Base-by-base conservation (phyloP, 2,329 filamentous ascomycete species). In the Claviceps citrina region DNA sequence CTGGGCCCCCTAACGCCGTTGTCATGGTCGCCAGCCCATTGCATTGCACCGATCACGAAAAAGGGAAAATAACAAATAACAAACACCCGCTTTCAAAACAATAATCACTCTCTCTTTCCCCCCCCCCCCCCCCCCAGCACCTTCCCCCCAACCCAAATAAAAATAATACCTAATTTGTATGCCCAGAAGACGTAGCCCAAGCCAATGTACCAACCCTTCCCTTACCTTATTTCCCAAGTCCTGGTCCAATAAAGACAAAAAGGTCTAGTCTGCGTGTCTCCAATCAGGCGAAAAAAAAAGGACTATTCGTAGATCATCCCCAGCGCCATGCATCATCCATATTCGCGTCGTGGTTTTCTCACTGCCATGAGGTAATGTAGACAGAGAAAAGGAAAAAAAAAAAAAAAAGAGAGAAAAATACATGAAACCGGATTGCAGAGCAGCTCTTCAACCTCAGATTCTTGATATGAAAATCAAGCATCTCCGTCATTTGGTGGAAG, bases 401-500 rank as follows among this genome's bases (percentile, higher is more conserved):
- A 28, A 25, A 12, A 16, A n/a, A 35, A 18, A 25, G 9, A 22
- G 18, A 35, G 13, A 7, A 35, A 25, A 19, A 16, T 15, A 15
- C 24, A 16, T 16, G 8, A 7, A 35, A 25, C 13, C 12, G 5
- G 13, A 35, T 10, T 16, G 8, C 19, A 35, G 20, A 35, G 5
- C 20, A 24, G 4, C 54, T 8, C 40, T 38, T 8, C 28, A 26
- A 5, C 32, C 32, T 18, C 53, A 46, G 3, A 16, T 10, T 47
- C 44, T 13, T 50, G 15, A n/a, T 12, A 19, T 30, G 5, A 18
- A 25, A 5, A 9, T 45, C 19, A 35, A 42, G 49, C 53, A 19
- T 42, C 48, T 13, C 51, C 49, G 26, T 36, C 27, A 4, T 13
- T 28, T 7, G 28, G 16, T 30, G 38, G 30, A 4, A 75, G 51